Conservation (phyloP, 768 basidiomycete genomes). For the Rhizopogon vulgaris region DNA sequence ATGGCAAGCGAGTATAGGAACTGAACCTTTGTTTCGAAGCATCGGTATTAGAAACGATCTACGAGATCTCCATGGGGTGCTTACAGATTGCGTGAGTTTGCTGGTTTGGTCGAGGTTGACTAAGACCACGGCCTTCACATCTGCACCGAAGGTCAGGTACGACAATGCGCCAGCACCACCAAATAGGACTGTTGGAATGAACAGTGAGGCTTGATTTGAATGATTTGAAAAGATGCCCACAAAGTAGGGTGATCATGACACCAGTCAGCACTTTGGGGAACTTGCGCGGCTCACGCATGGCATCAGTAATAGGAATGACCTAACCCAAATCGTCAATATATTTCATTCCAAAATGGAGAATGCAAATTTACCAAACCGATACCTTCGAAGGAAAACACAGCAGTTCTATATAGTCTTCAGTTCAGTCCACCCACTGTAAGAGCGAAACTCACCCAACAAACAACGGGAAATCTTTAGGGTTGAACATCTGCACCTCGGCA, state of each 20-base stretch:
- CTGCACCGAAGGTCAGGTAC: slow-evolving; percentile 81
- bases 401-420: slow-evolving; percentile 52
- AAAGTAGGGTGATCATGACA: slow-evolving; percentile 82
- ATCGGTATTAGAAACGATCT: neutral
- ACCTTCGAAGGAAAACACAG: slow-evolving; percentile 97
- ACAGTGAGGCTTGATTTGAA: slow-evolving; percentile 1
- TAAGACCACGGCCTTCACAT: slow-evolving; percentile 89
- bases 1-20: slow-evolving; percentile 91
- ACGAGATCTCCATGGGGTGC: slow-evolving; percentile 18
- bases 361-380: slow-evolving; percentile 70
- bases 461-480: slow-evolving; percentile 81
- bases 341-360: neutral
- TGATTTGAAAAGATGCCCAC: slow-evolving; percentile 32
- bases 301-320: slow-evolving; percentile 94
- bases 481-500: slow-evolving; percentile 81
- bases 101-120: slow-evolving; percentile 84
- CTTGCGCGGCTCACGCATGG: slow-evolving; percentile 92
- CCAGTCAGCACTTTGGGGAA: slow-evolving; percentile 85
- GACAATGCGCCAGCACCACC: slow-evolving; percentile 83
- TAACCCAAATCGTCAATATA: slow-evolving; percentile 19
- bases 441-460: slow-evolving; percentile 70
- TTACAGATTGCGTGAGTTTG: slow-evolving; percentile 82
- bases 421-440: neutral
- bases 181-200: slow-evolving; percentile 55
- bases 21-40: slow-evolving; percentile 47